A percentile compares a stretch with the other conserved stretches of the same genome.
phyloP scores from a whole-genome alignment of 2,329 filamentous ascomycete species.

The Colletotrichum zoysiae region DNA sequence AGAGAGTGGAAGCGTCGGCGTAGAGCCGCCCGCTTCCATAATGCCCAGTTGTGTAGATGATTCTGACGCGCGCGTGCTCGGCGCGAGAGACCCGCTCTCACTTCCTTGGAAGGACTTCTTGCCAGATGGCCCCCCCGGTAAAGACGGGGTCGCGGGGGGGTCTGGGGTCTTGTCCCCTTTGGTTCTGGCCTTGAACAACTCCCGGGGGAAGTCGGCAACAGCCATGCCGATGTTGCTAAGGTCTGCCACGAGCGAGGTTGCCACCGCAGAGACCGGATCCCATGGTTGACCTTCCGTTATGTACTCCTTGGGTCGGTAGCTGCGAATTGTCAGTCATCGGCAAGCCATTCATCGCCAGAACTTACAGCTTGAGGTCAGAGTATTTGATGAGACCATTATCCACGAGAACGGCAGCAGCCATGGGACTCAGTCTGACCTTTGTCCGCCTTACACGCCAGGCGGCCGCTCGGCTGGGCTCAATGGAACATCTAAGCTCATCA shows the following conservation, averaged over 20 bases:
- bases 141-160: conserved; percentile 25
- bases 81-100: conserved; percentile 22
- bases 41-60: conserved; percentile 38
- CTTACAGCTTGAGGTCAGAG: conserved; percentile 79
- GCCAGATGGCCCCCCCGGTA: conserved; percentile 18
- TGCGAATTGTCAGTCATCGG: conserved; percentile 44
- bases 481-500: conserved; percentile 75
- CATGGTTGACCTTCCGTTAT: conserved; percentile 82
- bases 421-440: conserved; percentile 74
- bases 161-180: conserved; percentile 40
- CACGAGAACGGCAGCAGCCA: conserved; percentile 79
- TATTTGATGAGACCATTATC: conserved; percentile 74
- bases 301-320: conserved; percentile 72
- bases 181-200: conserved; percentile 62
- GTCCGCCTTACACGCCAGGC: conserved; percentile 81
- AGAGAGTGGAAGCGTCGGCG: conserved; percentile 27
- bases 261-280: conserved; percentile 83
- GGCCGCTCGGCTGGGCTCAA: conserved; percentile 76
- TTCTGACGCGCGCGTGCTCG: conserved; percentile 31
- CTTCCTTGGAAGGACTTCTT: conserved; percentile 17
- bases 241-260: conserved; percentile 85
- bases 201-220: conserved; percentile 77
- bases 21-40: conserved; percentile 26
- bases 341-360: conserved; percentile 2
- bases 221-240: conserved; percentile 85